A percentile compares a stretch with the other conserved stretches of the same genome.
phyloP scores from a whole-genome alignment of 148 eudicot species.

The Suaeda aralocaspica region DNA sequence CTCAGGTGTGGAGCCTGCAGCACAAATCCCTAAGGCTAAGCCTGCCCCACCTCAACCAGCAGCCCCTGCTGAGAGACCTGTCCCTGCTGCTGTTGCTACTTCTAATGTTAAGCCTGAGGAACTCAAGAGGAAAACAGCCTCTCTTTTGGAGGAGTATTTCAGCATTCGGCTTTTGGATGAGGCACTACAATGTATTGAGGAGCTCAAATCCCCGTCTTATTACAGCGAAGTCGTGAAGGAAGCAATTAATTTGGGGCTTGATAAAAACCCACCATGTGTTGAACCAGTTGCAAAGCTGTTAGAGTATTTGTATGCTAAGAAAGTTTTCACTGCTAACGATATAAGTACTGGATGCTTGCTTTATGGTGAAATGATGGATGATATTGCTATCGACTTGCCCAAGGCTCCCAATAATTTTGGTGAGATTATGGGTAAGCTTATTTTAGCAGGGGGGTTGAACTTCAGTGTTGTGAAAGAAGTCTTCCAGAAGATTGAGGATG shows the following conservation, averaged over 20 bases:
- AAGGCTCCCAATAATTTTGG: conserved; percentile 86
- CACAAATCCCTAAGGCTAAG: conserved; percentile 15
- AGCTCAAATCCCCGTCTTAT: conserved; percentile 66
- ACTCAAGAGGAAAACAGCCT: conserved; percentile 49
- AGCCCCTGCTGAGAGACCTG: conserved; percentile 23
- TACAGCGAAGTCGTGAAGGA: conserved; percentile 70
- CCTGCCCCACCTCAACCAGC: conserved; percentile 29
- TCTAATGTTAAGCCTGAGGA: conserved; percentile 34
- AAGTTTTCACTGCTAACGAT: conserved; percentile 50
- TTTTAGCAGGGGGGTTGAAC: conserved; percentile 50
- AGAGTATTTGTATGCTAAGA: conserved; percentile 53
- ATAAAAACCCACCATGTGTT: conserved; percentile 70
- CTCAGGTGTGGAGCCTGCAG: conserved; percentile 28
- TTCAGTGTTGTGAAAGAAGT: conserved; percentile 56
- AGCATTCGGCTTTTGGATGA: conserved; percentile 61
- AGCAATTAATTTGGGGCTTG: conserved; percentile 67
- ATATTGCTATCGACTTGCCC: conserved; percentile 79
- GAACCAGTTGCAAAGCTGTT: conserved; percentile 62
- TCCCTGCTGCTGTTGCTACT: conserved; percentile 24
- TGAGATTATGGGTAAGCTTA: conserved; percentile 58
- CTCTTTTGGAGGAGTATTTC: conserved; percentile 83
- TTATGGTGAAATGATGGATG: conserved; percentile 61
- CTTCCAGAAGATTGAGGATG: conserved; percentile 61
- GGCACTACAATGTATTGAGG: conserved; percentile 70
- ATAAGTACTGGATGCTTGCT: conserved; percentile 58